A percentile compares a stretch with the other conserved stretches of the same genome.
These are phyloP conservation scores for Monosporascus sp. DNA, from an alignment of 2,329 filamentous ascomycete species.

Conservation along the genomic window DNA sequence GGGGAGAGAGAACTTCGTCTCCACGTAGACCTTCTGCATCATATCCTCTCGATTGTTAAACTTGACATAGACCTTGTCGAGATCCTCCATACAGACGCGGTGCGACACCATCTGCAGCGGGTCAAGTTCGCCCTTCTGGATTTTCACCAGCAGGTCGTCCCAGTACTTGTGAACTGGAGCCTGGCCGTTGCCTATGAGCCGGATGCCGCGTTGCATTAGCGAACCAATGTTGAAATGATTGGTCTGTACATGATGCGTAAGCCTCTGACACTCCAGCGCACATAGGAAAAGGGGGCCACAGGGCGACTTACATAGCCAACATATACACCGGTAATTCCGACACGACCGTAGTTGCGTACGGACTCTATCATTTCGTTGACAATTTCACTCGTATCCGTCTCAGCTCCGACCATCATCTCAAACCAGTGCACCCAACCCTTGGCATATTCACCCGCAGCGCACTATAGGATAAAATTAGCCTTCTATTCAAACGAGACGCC, in stretches of 20 bases:
- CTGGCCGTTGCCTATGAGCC: constrained; percentile 63
- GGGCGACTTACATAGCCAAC: constrained; percentile 47
- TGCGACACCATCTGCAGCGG: constrained; percentile 78
- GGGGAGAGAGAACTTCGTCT: constrained; percentile 52
- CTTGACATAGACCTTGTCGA: constrained; percentile 59
- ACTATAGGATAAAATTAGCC: constrained; percentile 48
- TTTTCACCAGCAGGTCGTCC: constrained; percentile 65
- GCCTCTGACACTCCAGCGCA: not conserved
- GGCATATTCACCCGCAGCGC: constrained; percentile 54
- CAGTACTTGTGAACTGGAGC: constrained; percentile 79
- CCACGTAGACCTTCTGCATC: constrained; percentile 75
- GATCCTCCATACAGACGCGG: constrained; percentile 67
- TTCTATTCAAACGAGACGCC: not conserved
- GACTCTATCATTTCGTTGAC: constrained; percentile 74
- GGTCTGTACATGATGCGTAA: constrained; percentile 38
- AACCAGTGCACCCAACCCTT: constrained; percentile 57
- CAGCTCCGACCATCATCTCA: constrained; percentile 57
- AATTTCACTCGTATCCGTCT: constrained; percentile 81
- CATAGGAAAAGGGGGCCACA: not conserved
- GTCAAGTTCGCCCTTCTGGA: constrained; percentile 64
- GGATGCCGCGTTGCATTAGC: constrained; percentile 80
- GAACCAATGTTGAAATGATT: constrained; percentile 82
- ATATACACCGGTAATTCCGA: constrained; percentile 70
- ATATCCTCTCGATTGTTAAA: constrained; percentile 58
- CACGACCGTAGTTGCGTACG: constrained; percentile 66